These are phyloP conservation scores for Colletotrichum sp. DNA, from an alignment of 2,329 filamentous ascomycete genomes.

Conservation along the genomic window DNA sequence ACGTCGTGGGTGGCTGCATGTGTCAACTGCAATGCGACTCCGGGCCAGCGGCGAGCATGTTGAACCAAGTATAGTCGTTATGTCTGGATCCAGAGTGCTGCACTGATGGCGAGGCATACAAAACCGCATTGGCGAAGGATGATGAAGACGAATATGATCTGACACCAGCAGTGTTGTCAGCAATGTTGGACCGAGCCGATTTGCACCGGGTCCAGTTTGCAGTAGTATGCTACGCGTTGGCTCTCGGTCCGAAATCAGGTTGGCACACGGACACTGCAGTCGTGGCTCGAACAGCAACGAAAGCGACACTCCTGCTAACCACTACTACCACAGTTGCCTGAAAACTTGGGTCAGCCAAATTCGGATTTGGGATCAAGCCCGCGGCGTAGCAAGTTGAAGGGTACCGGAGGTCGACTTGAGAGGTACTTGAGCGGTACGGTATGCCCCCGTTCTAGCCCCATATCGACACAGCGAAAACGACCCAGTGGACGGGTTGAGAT, in stretches of 20 bases:
- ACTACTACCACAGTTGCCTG: background rate
- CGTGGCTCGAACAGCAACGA: background rate
- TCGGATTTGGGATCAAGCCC: background rate
- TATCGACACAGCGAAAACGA: constrained; percentile 11
- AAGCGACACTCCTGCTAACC: background rate
- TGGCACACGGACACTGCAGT: background rate
- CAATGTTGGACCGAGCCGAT: background rate
- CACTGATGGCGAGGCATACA: background rate
- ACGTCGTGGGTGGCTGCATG: constrained; percentile 10
- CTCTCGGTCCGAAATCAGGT: background rate
- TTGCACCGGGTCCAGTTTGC: background rate
- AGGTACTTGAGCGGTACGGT: background rate
- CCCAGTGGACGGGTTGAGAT: constrained; percentile 16
- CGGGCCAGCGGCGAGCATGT: background rate
- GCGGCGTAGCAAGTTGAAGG: background rate
- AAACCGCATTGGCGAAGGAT: background rate
- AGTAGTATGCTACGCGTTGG: background rate
- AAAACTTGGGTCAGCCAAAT: background rate
- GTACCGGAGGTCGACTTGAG: background rate
- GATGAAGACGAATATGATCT: background rate
- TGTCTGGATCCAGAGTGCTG: background rate
- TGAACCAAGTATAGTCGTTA: background rate
- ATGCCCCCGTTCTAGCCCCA: background rate
- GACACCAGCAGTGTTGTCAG: background rate
- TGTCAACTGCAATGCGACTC: constrained; percentile 4